These are phyloP conservation scores for Pleurotus sapidus DNA, from an alignment of 768 basidiomycete genomes.

Conservation along the genomic window DNA sequence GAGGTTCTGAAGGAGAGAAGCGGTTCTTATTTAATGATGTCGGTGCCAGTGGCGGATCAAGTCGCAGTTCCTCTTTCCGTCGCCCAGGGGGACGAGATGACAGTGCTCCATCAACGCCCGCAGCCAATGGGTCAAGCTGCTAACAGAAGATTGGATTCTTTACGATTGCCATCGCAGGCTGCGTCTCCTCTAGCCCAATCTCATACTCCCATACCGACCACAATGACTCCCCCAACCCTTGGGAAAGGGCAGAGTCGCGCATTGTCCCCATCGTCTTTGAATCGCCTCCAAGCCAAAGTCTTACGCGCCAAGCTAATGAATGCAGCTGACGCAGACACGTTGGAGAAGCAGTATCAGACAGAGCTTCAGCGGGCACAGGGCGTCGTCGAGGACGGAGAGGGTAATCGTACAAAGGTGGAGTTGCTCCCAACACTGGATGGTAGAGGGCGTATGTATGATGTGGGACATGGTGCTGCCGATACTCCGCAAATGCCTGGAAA, in stretches of 20 bases:
- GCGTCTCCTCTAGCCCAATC: constrained; percentile 58
- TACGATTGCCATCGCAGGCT: constrained; percentile 58
- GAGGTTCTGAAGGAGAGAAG: constrained; percentile 41
- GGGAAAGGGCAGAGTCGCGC: constrained; percentile 29
- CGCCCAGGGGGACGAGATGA: constrained; percentile 67
- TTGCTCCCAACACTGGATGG: constrained; percentile 89
- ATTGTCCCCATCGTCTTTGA: constrained; percentile 76
- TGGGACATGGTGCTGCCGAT: constrained; percentile 76
- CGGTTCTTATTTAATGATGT: constrained; percentile 70
- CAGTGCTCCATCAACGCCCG: constrained; percentile 54
- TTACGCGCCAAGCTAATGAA: constrained; percentile 88
- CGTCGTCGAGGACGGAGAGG: constrained; percentile 28
- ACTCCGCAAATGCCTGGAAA: constrained; percentile 57
- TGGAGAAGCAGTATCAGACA: constrained; percentile 85
- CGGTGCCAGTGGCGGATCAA: constrained; percentile 59
- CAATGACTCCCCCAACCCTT: constrained; percentile 69
- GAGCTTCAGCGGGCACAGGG: constrained; percentile 55
- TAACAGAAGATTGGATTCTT: constrained; percentile 56
- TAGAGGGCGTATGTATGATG: constrained; percentile 83
- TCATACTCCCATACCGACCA: constrained; percentile 86
- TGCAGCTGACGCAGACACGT: constrained; percentile 65
- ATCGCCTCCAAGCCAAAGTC: constrained; percentile 91
- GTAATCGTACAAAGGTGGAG: constrained; percentile 64
- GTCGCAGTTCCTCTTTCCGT: constrained; percentile 85
- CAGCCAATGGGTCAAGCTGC: constrained; percentile 26